These are phyloP conservation scores for Coprinopsis cinerea DNA, from an alignment of 768 basidiomycete species.

Conservation along the genomic window DNA sequence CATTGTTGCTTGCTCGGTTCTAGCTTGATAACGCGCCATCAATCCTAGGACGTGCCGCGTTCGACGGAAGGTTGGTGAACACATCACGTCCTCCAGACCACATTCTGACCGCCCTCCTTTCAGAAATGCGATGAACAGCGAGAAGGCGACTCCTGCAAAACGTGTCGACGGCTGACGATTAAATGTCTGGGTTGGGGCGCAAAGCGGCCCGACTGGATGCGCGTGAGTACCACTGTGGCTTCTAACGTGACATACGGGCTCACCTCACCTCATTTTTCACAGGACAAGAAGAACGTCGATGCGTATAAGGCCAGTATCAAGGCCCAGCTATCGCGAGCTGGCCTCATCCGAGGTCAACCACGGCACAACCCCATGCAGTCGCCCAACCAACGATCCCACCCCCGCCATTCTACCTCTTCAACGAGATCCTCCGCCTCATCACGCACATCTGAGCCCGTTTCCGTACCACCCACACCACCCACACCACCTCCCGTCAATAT, in stretches of 20 bases:
- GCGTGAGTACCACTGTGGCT: slow-evolving; percentile 37
- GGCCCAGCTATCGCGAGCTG: slow-evolving; percentile 67
- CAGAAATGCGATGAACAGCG: slow-evolving; percentile 90
- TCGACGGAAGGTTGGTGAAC: slow-evolving; percentile 61
- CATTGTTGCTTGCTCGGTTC: slow-evolving; percentile 3
- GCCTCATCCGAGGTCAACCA: slow-evolving; percentile 79
- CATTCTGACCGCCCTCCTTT: slow-evolving; percentile 9
- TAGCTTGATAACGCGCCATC: slow-evolving; percentile 11
- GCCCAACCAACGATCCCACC: slow-evolving; percentile 22
- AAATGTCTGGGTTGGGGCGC: slow-evolving; percentile 83
- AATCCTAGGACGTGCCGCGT: slow-evolving; percentile 71
- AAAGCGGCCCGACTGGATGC: slow-evolving; percentile 86
- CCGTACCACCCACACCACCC: slow-evolving; percentile 18
- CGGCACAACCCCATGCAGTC: slow-evolving; percentile 47
- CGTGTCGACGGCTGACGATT: slow-evolving; percentile 75
- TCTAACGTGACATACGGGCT: slow-evolving; percentile 14
- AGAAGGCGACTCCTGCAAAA: slow-evolving; percentile 74
- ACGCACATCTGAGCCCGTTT: slow-evolving; percentile 19
- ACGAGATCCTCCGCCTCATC: slow-evolving; percentile 10
- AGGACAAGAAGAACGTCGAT: slow-evolving; percentile 83
- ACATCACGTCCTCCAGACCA: slow-evolving; percentile 11
- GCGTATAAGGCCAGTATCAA: slow-evolving; percentile 82
- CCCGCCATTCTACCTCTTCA: slow-evolving; percentile 18
- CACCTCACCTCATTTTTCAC: slow-evolving; percentile 10
- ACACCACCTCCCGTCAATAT: slow-evolving; percentile 14